phyloP scores from a whole-genome alignment of 768 basidiomycete genomes.

The Tricholoma sp. region DNA sequence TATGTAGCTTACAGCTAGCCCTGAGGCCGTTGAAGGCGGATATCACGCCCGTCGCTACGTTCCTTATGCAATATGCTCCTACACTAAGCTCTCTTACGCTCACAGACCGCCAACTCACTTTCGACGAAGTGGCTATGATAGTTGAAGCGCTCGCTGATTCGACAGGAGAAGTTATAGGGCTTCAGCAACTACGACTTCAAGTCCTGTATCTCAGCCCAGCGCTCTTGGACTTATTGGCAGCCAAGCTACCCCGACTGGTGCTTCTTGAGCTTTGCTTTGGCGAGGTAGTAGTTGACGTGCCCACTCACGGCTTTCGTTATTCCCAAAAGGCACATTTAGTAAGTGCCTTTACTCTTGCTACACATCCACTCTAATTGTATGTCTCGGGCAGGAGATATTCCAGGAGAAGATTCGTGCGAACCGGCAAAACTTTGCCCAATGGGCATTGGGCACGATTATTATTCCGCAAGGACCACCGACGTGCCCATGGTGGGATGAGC shows the following conservation, averaged over 20 bases:
- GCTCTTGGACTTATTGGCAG: conserved; percentile 20
- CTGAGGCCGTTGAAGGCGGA: conserved; percentile 35
- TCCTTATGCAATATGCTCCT: conserved; percentile 24
- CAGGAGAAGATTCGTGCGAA: conserved; percentile 2
- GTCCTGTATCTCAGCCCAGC: conserved; percentile 20
- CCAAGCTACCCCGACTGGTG: conserved; percentile 16
- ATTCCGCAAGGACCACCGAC: conserved; percentile 2
- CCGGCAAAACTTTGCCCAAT: conserved; percentile 3
- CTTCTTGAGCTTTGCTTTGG: conserved; percentile 20
- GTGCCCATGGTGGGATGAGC: not conserved
- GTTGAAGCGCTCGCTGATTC: conserved; percentile 17
- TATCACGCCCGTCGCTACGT: conserved; percentile 21
- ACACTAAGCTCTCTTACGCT: conserved; percentile 30
- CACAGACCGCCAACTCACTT: conserved; percentile 30
- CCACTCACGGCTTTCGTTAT: not conserved
- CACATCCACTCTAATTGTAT: not conserved
- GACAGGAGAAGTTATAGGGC: conserved; percentile 2
- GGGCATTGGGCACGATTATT: conserved; percentile 9
- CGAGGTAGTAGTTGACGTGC: conserved; percentile 12
- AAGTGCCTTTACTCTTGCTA: not conserved
- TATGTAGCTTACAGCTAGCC: conserved; percentile 29
- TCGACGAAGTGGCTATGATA: conserved; percentile 25
- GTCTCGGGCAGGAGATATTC: conserved; percentile 8
- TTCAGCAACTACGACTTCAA: conserved; percentile 17
- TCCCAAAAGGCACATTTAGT: conserved; percentile 8